Conservation (phyloP, 257 asterid species). For the Buddleja alternifolia region DNA sequence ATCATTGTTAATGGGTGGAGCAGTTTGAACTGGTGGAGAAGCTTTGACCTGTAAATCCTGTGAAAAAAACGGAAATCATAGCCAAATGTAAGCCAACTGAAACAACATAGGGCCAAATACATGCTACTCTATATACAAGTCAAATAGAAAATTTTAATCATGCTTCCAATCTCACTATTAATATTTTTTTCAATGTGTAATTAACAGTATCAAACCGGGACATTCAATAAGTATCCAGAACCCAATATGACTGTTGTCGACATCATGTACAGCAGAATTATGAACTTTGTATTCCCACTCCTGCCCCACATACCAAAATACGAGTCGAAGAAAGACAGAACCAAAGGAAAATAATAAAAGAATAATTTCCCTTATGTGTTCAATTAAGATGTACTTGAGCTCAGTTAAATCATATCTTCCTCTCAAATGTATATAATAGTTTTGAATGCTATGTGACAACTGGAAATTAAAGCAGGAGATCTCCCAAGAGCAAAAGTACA, state of each 20-base stretch:
- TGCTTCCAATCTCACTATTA: not conserved
- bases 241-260: not conserved
- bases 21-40: conserved; percentile 75
- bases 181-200: not conserved
- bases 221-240: not conserved
- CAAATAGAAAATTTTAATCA: not conserved
- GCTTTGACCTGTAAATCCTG: conserved; percentile 97
- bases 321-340: not conserved
- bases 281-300: not conserved
- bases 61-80: not conserved
- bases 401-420: not conserved
- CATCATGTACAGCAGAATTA: not conserved
- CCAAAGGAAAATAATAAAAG: not conserved
- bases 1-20: conserved; percentile 68
- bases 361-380: not conserved
- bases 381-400: not conserved
- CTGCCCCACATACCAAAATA: not conserved
- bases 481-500: not conserved
- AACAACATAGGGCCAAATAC: not conserved
- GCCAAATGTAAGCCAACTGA: conserved; percentile 13
- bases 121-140: not conserved
- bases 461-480: not conserved
- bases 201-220: not conserved
- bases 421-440: conserved; percentile 6
- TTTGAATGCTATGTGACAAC: not conserved